Percentiles rank a stretch among this genome's conserved stretches.
Evolutionary conservation across 495 filamentous ascomycete genomes (phyloP).

Genomic region (Penicillium coffeae): DNA sequence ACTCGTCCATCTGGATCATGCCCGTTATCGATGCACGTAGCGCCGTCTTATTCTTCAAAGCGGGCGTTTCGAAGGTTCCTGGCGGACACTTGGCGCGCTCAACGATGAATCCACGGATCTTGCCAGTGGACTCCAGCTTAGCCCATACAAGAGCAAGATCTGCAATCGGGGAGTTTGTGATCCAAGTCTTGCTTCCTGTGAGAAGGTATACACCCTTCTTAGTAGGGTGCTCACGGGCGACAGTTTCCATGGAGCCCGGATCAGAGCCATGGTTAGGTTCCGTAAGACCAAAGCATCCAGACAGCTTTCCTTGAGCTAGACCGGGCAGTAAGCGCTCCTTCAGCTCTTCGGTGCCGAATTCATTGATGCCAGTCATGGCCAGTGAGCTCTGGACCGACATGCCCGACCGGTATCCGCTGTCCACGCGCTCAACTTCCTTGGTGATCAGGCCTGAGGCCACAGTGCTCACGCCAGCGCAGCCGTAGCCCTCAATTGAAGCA

Average conservation of each 20-base stretch:
- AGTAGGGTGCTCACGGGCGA: conserved; percentile 77
- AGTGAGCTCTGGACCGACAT: conserved; percentile 96
- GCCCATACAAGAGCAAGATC: conserved; percentile 94
- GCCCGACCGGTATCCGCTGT: conserved; percentile 90
- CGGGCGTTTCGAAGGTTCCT: conserved; percentile 86
- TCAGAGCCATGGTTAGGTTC: conserved; percentile 98
- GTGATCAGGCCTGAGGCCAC: conserved; percentile 93
- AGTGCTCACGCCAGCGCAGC: conserved; percentile 87
- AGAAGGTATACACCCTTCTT: conserved; percentile 82
- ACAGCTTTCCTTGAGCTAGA: conserved; percentile 80
- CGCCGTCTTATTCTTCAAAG: conserved; percentile 92
- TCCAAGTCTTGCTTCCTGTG: conserved; percentile 94
- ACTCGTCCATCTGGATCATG: conserved; percentile 94
- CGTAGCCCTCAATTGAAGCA: conserved; percentile 88
- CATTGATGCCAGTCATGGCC: conserved; percentile 94
- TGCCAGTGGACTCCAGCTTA: conserved; percentile 82
- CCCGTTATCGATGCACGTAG: conserved; percentile 91
- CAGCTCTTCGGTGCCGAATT: conserved; percentile 84
- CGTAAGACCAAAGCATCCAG: conserved; percentile 92
- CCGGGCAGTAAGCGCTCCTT: conserved; percentile 83
- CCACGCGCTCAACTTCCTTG: conserved; percentile 91
- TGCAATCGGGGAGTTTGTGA: conserved; percentile 94
- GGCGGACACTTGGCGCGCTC: conserved; percentile 77
- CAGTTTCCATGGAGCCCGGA: conserved; percentile 92
- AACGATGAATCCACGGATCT: conserved; percentile 91